Base-by-base conservation (phyloP, 345 rosid genomes). In the Lumnitzera racemosa region DNA sequence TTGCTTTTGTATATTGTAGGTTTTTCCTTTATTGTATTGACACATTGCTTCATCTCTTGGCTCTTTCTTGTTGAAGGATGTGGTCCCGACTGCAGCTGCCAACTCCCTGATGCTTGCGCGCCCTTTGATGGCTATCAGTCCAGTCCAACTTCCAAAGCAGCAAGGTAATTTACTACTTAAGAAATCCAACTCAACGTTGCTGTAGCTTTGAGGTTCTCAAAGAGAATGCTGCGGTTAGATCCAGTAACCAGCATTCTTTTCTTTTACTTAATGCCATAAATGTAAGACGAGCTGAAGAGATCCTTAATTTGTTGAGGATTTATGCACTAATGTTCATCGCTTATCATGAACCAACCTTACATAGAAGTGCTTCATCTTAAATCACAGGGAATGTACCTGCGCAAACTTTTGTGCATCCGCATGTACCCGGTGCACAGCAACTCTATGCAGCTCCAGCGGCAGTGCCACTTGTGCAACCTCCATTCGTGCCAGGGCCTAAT, bases 61-160 rank as follows among this genome's bases (percentile, higher is more conserved):
- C 43, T 4, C 9, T 74, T 76, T 68, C 27, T 53, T 62, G 20
- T 79, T 51, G 58, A 69, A 86, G 94, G 94, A 85, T 75, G 46
- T 79, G 75, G 71, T 76, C 68, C 94, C 74, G 58, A 78, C 72
- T 53, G 62, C 76, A 53, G 70, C 79, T 50, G 80, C 80, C 47
- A 63, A 83, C 47, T 55, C 89, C 51, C 80, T 78, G 15, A 67
- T 72, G 63, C 66, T 89, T 53, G 66, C 75, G 2, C 72, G 76
- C 62, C 88, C 98, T 65, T 63, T 75, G 53, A 63, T 79, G 52
- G 52, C 78, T 24, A 64, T 76, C 0, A 82, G 77, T 66, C 89
- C 84, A 56, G 74, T 80, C 57, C 96, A 78, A 62, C 76, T 67
- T 68, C 76, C 79, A 12, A 84, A 84, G 68, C 85, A 73, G 61